These are phyloP conservation scores for Metarhizium humberi DNA, from an alignment of 2,329 filamentous ascomycete species.

Conservation along the genomic window DNA sequence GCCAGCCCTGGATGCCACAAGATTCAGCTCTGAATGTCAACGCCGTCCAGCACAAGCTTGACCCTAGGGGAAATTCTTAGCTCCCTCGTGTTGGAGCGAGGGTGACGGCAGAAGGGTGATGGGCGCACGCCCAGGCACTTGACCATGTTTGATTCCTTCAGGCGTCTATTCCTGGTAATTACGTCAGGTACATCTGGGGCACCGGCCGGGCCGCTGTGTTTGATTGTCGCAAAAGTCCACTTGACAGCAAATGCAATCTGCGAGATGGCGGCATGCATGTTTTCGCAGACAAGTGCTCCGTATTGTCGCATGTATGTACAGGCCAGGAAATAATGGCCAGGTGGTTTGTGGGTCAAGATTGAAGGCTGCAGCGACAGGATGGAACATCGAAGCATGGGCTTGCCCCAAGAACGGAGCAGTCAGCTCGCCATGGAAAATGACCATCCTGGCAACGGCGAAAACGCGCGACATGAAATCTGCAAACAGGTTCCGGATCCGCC, in stretches of 20 bases:
- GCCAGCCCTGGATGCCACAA: conserved; percentile 6
- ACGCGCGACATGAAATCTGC: background rate
- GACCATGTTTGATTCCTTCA: background rate
- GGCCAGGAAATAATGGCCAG: background rate
- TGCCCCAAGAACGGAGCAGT: background rate
- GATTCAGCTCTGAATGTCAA: conserved; percentile 8
- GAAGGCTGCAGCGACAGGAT: background rate
- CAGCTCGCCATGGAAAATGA: conserved; percentile 4
- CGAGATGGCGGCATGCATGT: background rate
- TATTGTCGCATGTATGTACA: background rate
- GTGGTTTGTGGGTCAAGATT: conserved; percentile 1
- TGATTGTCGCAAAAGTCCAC: background rate
- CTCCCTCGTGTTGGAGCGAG: conserved; percentile 2
- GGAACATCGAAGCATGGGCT: background rate
- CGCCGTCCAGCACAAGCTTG: conserved; percentile 3
- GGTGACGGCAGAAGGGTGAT: background rate
- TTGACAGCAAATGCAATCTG: background rate
- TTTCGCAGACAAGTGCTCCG: background rate
- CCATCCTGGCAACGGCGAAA: background rate
- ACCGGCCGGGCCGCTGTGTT: background rate
- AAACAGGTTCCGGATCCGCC: background rate
- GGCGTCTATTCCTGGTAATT: background rate
- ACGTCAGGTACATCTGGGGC: background rate
- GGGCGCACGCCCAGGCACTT: background rate
- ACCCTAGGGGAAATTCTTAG: conserved; percentile 3